Evolutionary conservation across 2,329 filamentous ascomycete species (phyloP).

Genomic region (Pseudogymnoascus sp.): DNA sequence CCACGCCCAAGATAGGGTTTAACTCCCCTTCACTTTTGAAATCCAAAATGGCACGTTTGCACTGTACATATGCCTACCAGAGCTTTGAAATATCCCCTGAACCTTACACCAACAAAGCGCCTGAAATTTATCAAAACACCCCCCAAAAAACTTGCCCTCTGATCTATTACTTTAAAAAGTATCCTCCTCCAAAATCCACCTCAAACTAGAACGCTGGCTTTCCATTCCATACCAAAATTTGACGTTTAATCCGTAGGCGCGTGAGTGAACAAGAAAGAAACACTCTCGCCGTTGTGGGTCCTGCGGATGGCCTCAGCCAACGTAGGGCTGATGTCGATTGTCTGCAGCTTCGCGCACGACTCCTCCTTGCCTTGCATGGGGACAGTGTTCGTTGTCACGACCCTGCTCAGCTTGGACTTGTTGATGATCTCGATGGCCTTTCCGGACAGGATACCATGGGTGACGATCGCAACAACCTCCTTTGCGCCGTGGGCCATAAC

Average conservation of each 20-base stretch:
- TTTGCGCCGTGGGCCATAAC: conserved; percentile 80
- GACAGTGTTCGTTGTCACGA: conserved; percentile 89
- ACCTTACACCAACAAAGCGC: conserved; percentile 10
- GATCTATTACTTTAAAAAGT: background rate
- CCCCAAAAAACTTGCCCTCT: background rate
- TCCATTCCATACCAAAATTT: background rate
- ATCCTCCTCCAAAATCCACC: background rate
- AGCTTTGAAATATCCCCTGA: conserved; percentile 1
- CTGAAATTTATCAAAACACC: conserved; percentile 5
- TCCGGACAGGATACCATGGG: conserved; percentile 84
- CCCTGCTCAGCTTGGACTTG: conserved; percentile 63
- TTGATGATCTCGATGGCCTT: conserved; percentile 79
- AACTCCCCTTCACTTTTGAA: background rate
- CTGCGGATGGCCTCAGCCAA: conserved; percentile 64
- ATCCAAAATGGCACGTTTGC: conserved; percentile 5
- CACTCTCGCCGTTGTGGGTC: conserved; percentile 62
- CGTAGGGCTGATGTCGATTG: conserved; percentile 87
- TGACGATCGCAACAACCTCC: conserved; percentile 90
- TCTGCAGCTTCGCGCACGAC: conserved; percentile 71
- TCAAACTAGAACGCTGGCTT: background rate
- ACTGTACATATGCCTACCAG: conserved; percentile 3
- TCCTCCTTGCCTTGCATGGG: conserved; percentile 75
- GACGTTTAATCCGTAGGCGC: conserved; percentile 43
- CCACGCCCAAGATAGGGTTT: background rate
- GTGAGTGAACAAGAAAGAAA: conserved; percentile 64